A percentile compares a stretch with the other conserved stretches of the same genome.
These are phyloP conservation scores for Calocybe gangraenosa DNA, from an alignment of 768 basidiomycete species.

Conservation along the genomic window DNA sequence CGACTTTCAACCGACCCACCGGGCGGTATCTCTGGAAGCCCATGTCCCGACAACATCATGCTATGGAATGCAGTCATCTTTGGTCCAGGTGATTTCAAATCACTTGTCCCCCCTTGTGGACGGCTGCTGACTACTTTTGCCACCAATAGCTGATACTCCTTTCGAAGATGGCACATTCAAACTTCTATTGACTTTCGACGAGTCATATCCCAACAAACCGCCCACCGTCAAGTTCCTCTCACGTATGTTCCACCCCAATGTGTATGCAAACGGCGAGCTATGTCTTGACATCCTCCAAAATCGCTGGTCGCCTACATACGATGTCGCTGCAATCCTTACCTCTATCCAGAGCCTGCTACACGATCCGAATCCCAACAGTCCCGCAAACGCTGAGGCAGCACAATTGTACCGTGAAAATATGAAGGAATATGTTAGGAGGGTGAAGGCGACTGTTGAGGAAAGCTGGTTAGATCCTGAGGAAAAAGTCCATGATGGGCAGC, in stretches of 20 bases:
- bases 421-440: conserved; percentile 95
- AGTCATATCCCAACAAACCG: conserved; percentile 98
- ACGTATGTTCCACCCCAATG: conserved; percentile 98
- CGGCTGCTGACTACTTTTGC: too few species aligned
- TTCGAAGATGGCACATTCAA: conserved; percentile 99
- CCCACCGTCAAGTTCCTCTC: conserved; percentile 97
- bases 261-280: conserved; percentile 96
- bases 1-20: conserved; percentile 92
- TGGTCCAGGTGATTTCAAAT: conserved; percentile 78
- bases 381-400: conserved; percentile 97
- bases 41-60: conserved; percentile 98
- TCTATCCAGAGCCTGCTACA: conserved; percentile 94
- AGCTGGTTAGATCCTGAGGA: conserved; percentile 90
- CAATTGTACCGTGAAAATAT: conserved; percentile 96
- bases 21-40: conserved; percentile 93
- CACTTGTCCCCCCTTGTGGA: too few species aligned
- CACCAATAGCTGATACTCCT: conserved; percentile 89
- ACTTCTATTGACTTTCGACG: conserved; percentile 91
- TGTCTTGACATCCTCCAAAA: conserved; percentile 99
- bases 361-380: conserved; percentile 97
- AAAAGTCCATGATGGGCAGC: conserved; percentile 35
- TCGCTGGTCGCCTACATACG: conserved; percentile 98
- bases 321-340: conserved; percentile 97
- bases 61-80: conserved; percentile 99
- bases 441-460: conserved; percentile 91